Evolutionary conservation across 2,329 filamentous ascomycete species (phyloP).

Genomic region (Venturiaceae sp.): DNA sequence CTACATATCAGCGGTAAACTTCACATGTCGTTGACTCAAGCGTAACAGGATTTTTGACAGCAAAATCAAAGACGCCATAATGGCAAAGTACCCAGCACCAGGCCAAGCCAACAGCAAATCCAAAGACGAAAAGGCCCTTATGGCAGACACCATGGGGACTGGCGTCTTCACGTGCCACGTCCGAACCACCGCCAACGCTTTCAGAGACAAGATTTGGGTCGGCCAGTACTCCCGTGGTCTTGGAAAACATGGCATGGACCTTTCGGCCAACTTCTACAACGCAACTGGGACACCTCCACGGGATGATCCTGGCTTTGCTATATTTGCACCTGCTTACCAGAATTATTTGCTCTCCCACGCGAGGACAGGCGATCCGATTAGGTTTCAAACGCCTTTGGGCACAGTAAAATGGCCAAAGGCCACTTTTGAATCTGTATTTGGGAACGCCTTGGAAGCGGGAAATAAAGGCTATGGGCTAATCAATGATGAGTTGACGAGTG

Average conservation of each 20-base stretch:
- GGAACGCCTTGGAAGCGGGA: slow-evolving; percentile 1
- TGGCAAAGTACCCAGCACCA: background rate
- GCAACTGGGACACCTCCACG: background rate
- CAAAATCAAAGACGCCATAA: background rate
- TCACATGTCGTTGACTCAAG: no score
- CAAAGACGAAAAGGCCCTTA: background rate
- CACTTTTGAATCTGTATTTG: background rate
- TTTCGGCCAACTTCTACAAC: slow-evolving; percentile 1
- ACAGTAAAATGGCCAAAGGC: background rate
- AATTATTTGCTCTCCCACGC: slow-evolving; percentile 4
- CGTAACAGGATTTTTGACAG: background rate
- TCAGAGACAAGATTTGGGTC: background rate
- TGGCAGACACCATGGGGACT: background rate
- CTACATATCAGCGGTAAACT: no score
- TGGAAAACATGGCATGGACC: slow-evolving; percentile 2
- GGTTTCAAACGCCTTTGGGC: background rate
- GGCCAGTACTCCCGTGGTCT: background rate
- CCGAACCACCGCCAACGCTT: background rate
- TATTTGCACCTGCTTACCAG: background rate
- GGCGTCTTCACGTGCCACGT: background rate
- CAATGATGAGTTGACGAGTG: background rate
- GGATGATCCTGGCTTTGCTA: background rate
- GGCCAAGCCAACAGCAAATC: background rate
- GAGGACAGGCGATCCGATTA: background rate
- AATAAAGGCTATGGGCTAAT: background rate